Evolutionary conservation across 352 stramenopile species (phyloP).

Genomic region (Phytophthora sansomeana): DNA sequence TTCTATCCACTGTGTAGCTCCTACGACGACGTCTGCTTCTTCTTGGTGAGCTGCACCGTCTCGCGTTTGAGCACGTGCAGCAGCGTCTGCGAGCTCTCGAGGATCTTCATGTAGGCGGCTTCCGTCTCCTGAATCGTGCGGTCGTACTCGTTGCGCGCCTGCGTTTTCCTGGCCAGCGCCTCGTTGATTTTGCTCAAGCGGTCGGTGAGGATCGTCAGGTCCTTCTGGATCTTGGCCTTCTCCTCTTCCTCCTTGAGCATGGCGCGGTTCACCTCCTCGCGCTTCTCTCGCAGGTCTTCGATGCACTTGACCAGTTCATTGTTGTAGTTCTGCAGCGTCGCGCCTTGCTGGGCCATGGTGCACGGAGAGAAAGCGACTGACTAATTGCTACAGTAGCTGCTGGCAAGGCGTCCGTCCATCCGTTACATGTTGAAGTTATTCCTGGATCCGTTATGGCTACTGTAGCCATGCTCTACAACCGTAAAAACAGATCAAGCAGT

Average conservation of each 20-base stretch:
- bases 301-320: conserved; percentile 97
- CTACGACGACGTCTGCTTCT: conserved; percentile 92
- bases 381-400: not conserved
- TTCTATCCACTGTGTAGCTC: conserved; percentile 13
- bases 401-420: not conserved
- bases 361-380: no score
- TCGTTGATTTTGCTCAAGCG: conserved; percentile 94
- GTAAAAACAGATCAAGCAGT: no score
- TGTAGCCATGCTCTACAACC: conserved; percentile 25
- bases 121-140: conserved; percentile 95
- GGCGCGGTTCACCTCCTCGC: conserved; percentile 91
- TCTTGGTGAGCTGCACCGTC: conserved; percentile 95
- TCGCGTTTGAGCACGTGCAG: conserved; percentile 96
- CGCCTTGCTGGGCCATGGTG: conserved; percentile 90
- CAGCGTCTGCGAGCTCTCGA: conserved; percentile 95
- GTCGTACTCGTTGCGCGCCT: conserved; percentile 94
- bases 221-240: conserved; percentile 95
- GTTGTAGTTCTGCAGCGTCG: conserved; percentile 96
- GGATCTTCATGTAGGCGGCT: conserved; percentile 96
- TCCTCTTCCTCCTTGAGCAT: conserved; percentile 96
- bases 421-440: conserved; percentile 34
- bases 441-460: conserved; percentile 6
- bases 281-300: conserved; percentile 93
- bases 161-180: conserved; percentile 88
- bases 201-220: conserved; percentile 92